Evolutionary conservation across 1,284 basidiomycete genomes (phyloP).

Genomic region (Rhizopogon parksii): DNA sequence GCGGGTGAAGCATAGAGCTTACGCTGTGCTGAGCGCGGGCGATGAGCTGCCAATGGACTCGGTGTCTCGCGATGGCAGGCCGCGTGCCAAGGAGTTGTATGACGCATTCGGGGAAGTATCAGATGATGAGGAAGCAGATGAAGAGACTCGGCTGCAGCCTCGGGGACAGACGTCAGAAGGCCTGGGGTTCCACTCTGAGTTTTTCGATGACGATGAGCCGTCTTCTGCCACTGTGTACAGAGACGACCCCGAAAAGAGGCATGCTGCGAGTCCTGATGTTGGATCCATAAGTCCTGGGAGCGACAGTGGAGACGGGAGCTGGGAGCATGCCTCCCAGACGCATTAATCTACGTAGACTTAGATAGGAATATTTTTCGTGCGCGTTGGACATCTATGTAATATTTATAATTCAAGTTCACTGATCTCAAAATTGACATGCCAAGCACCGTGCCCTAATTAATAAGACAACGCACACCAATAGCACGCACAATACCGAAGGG

Average conservation of each 20-base stretch:
- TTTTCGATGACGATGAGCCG: constrained; percentile 59
- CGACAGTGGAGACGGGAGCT: constrained; percentile 53
- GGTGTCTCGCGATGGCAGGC: constrained; percentile 36
- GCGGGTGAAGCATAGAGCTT: constrained; percentile 46
- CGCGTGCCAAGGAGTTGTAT: constrained; percentile 76
- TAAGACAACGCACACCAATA: no score
- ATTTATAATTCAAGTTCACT: no score
- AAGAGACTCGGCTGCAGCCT: constrained; percentile 49
- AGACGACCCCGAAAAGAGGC: constrained; percentile 46
- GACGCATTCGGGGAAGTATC: constrained; percentile 87
- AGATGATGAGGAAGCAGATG: constrained; percentile 68
- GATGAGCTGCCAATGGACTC: constrained; percentile 74
- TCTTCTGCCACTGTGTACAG: constrained; percentile 43
- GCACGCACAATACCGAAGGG: no score
- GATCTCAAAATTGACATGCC: no score
- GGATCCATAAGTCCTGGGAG: constrained; percentile 35
- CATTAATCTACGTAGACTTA: constrained; percentile 14
- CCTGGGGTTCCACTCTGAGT: constrained; percentile 55
- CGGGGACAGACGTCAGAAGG: constrained; percentile 17
- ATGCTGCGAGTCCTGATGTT: constrained; percentile 13
- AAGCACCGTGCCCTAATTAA: no score
- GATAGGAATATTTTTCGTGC: background rate
- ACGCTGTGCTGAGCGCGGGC: constrained; percentile 56
- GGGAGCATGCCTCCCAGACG: constrained; percentile 60
- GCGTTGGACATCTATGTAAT: background rate